Evolutionary conservation across 1,284 basidiomycete species (phyloP).

Genomic region (Sporisorium iseilematis-ciliati): DNA sequence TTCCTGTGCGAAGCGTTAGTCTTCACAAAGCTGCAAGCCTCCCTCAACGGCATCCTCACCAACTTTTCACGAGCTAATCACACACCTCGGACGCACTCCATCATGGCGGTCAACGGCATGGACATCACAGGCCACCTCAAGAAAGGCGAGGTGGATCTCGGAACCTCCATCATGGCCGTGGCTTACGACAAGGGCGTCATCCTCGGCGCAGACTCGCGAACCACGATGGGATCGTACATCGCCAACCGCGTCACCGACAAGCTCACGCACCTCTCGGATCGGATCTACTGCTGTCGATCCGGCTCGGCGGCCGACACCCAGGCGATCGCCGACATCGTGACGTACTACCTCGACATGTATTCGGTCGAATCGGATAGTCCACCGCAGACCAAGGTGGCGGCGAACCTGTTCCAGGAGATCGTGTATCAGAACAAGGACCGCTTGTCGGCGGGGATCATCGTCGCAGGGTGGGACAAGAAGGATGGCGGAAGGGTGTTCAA

Average conservation of each 20-base stretch:
- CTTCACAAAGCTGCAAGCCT: not conserved
- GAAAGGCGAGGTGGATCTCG: conserved; percentile 69
- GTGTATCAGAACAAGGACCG: conserved; percentile 92
- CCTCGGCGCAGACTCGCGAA: conserved; percentile 95
- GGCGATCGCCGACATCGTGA: conserved; percentile 92
- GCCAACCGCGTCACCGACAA: conserved; percentile 99
- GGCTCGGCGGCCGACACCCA: conserved; percentile 97
- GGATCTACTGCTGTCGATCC: conserved; percentile 98
- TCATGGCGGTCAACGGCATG: conserved; percentile 53
- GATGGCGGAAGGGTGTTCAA: conserved; percentile 95
- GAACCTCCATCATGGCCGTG: conserved; percentile 98
- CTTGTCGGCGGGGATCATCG: conserved; percentile 93
- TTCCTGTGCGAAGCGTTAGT: too few relatives aligned
- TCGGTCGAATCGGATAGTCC: conserved; percentile 80
- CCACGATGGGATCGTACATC: conserved; percentile 96
- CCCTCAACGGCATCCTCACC: not conserved
- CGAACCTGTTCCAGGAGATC: conserved; percentile 85
- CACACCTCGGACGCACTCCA: conserved; percentile 2
- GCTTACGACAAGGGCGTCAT: conserved; percentile 95
- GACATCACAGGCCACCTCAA: conserved; percentile 61
- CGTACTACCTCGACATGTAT: conserved; percentile 86
- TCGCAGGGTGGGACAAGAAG: conserved; percentile 96
- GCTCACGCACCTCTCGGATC: conserved; percentile 94
- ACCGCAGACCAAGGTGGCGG: conserved; percentile 85
- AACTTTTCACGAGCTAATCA: too few relatives aligned